Conservation (phyloP, 2,329 filamentous ascomycete genomes). For the Talaromyces pinophilus region DNA sequence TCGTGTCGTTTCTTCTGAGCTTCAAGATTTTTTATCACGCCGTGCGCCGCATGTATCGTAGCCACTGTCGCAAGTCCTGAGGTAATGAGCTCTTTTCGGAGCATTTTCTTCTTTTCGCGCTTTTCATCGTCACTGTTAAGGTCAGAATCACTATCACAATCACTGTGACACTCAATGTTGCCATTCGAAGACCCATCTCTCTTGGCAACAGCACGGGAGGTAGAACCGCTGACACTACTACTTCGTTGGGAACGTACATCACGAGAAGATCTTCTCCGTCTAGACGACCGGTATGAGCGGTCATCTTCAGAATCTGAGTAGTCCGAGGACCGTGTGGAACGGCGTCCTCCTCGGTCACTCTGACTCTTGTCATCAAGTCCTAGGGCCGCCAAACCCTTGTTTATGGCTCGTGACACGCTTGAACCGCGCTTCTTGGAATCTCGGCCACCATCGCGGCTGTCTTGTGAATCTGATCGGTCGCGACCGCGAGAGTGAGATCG, state of each 20-base stretch:
- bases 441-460: slow-evolving; percentile 49
- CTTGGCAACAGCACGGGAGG: slow-evolving; percentile 26
- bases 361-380: slow-evolving; percentile 42
- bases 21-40: slow-evolving; percentile 64
- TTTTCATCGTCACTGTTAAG: slow-evolving; percentile 65
- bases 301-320: slow-evolving; percentile 49
- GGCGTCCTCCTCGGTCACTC: slow-evolving; percentile 33
- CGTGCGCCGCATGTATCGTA: slow-evolving; percentile 69
- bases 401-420: slow-evolving; percentile 50
- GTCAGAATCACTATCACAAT: slow-evolving; percentile 49
- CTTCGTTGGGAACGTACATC: slow-evolving; percentile 45
- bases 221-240: slow-evolving; percentile 29
- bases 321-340: slow-evolving; percentile 36
- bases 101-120: slow-evolving; percentile 62
- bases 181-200: slow-evolving; percentile 13
- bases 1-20: slow-evolving; percentile 61
- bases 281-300: slow-evolving; percentile 35
- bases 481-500: slow-evolving; percentile 36
- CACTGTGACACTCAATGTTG: slow-evolving; percentile 22
- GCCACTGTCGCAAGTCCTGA: slow-evolving; percentile 67
- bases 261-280: slow-evolving; percentile 41
- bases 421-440: slow-evolving; percentile 45
- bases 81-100: slow-evolving; percentile 66
- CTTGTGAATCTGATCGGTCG: slow-evolving; percentile 52
- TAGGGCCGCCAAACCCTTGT: slow-evolving; percentile 47